Conservation (phyloP, 345 rosid genomes). For the Citrus maxima region DNA sequence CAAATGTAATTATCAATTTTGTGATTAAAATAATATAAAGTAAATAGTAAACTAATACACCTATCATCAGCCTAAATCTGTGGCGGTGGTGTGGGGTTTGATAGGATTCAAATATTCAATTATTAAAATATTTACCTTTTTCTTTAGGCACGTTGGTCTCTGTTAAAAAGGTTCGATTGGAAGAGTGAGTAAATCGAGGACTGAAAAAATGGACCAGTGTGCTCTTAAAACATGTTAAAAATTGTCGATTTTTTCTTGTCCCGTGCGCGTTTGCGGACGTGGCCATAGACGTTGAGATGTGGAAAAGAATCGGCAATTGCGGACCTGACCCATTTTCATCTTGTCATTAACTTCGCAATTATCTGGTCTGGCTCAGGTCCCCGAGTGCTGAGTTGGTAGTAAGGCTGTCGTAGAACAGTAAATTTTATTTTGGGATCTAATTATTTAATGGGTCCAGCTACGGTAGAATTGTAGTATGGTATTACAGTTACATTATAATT, state of each 20-base stretch:
- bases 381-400: too few species aligned
- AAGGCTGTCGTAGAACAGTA: too few species aligned
- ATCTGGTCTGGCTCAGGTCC: too few species aligned
- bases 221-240: neutral
- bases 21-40: neutral
- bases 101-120: neutral
- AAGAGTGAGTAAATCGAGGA: neutral
- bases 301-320: constrained; percentile 1
- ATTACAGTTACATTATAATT: too few species aligned
- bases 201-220: neutral
- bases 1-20: neutral
- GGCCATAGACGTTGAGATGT: neutral
- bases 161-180: neutral
- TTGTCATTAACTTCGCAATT: too few species aligned
- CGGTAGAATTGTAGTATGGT: too few species aligned
- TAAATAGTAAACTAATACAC: neutral
- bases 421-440: too few species aligned
- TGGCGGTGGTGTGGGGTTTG: constrained; percentile 7
- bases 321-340: neutral
- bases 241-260: too few species aligned
- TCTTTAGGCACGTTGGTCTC: neutral
- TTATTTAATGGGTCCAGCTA: too few species aligned
- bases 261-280: too few species aligned
- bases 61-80: neutral
- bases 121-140: neutral